Conservation (phyloP, 495 filamentous ascomycete species). For the Daldinia caldariorum region DNA sequence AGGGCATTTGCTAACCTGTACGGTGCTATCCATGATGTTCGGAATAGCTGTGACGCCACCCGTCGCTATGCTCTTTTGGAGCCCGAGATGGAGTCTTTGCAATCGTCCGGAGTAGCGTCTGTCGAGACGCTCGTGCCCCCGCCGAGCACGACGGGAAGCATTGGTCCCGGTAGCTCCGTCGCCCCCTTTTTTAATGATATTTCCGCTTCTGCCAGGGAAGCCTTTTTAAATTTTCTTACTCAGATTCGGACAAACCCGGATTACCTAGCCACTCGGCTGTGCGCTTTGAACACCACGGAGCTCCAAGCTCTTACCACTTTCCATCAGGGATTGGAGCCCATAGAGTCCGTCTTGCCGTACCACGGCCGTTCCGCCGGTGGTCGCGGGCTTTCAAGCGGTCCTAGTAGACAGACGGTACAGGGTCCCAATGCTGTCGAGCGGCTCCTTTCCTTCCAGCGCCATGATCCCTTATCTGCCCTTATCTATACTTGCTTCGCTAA, state of each 20-base stretch:
- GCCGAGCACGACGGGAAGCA: constrained; percentile 48
- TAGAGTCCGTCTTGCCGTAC: constrained; percentile 80
- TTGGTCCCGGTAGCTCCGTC: constrained; percentile 57
- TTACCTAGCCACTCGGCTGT: constrained; percentile 84
- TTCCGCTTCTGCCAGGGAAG: constrained; percentile 75
- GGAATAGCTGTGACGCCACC: constrained; percentile 81
- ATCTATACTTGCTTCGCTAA: constrained; percentile 90
- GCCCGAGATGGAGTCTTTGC: constrained; percentile 68
- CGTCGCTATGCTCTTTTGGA: constrained; percentile 74
- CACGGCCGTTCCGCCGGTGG: constrained; percentile 68
- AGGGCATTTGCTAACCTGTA: constrained; percentile 85
- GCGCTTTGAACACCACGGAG: constrained; percentile 75
- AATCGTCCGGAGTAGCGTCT: constrained; percentile 55
- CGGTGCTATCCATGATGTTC: constrained; percentile 87
- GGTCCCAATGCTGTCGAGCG: constrained; percentile 72
- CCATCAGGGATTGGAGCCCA: constrained; percentile 78
- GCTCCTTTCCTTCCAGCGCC: constrained; percentile 83
- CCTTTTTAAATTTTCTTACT: constrained; percentile 80
- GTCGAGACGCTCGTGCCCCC: constrained; percentile 58
- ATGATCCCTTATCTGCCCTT: constrained; percentile 85
- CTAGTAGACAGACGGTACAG: constrained; percentile 56
- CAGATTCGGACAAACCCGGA: constrained; percentile 84
- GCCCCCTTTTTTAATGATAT: constrained; percentile 83
- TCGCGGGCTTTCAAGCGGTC: constrained; percentile 55
- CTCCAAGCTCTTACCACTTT: constrained; percentile 76